Base-by-base conservation (phyloP, 2,329 filamentous ascomycete genomes). In the Huntiella bhutanensis region DNA sequence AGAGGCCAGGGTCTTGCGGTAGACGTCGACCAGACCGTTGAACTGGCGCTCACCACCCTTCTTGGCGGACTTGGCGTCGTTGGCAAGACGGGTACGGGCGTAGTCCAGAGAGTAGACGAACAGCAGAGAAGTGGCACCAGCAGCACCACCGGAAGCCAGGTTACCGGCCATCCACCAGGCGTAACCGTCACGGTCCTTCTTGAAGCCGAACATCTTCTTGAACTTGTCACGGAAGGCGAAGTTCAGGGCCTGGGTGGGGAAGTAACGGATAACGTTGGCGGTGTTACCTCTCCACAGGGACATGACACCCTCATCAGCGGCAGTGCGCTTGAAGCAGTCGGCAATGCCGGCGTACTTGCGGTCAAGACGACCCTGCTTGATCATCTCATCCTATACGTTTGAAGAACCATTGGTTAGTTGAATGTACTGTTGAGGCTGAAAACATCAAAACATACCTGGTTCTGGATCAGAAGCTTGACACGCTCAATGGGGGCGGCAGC, bases 81-180 rank as follows among this genome's bases (percentile, higher is more conserved):
- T 98, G 84, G 91, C 91, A 60, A 98, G 86, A 93, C 91, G 91
- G 63, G 91, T 98, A 95, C 91, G 91, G 72, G 91, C 91, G 74
- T 96, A 98, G 73, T 98, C 91, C 66, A 98, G 85, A 55, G 91
- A 98, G 86, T 98, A 98, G 78, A 98, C 91, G 81, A 98, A 98
- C 62, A 96, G 79, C 61, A 98, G 86, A 57, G 91, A 98, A 64
- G 91, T 98, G 74, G 91, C 91, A 94, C 91, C 91, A 67, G 91
- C 91, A 68, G 85, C 86, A 94, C 91, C 91, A 85, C 91, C 91
- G 62, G 91, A 98, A 65, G 91, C 91, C 72, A 98, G 75, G 85
- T 98, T 98, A 78, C 91, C 91, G 58, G 75, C 77, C 91, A 98
- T 96, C 91, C 91, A 98, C 82, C 87, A 86, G 66, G 71, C 75